Evolutionary conservation across 768 basidiomycete species (phyloP), one percentile per base, ranked within the genome.

Genomic region (Tricholoma flavovirens): DNA sequence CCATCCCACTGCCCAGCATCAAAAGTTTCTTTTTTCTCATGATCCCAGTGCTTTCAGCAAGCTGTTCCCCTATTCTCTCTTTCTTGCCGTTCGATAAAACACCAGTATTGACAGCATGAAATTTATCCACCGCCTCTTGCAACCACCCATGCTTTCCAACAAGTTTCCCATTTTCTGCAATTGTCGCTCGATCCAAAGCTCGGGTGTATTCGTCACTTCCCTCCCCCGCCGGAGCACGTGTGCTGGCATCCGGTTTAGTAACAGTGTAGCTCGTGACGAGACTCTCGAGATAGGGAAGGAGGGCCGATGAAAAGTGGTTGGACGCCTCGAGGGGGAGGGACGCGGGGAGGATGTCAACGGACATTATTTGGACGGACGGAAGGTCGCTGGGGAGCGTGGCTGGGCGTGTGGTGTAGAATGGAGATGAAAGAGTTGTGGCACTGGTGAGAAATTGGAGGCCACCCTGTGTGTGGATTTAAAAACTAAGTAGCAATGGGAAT

Each of bases 1-100:
- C 95, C 85, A 97, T 93, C n/a, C 95, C 95, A 54, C 90, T 93
- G 7, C 95, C 95, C 2, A 98, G 78, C 64, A 97, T 75, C 32
- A 98, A 69, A 0, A 94, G 79, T 62, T 78, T 82, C 73, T 86
- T 87, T 71, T 81, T 84, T 61, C 56, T 71, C 46, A 49, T 26
- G 2, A 51, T 49, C 8, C 54, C 59, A 49, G 49, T 51, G n/a
- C 56, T 49, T 17, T 30, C 17, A 40, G 50, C 32, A 30, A 40
- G 55, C n/a, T 54, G 53, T 7, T 46, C 24, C 49, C 52, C 17
- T 12, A 21, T 15, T 21, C 45, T 14, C 22, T 38, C 46, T 7
- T 26, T 42, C 33, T 46, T 46, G 7, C 46, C 12, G 7, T 29
- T 38, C 21, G 35, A 17, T 10, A 32, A 46, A 36, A 42, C 30